These are phyloP conservation scores for Colletotrichum viniferum DNA, from an alignment of 2,329 filamentous ascomycete genomes.

Conservation along the genomic window DNA sequence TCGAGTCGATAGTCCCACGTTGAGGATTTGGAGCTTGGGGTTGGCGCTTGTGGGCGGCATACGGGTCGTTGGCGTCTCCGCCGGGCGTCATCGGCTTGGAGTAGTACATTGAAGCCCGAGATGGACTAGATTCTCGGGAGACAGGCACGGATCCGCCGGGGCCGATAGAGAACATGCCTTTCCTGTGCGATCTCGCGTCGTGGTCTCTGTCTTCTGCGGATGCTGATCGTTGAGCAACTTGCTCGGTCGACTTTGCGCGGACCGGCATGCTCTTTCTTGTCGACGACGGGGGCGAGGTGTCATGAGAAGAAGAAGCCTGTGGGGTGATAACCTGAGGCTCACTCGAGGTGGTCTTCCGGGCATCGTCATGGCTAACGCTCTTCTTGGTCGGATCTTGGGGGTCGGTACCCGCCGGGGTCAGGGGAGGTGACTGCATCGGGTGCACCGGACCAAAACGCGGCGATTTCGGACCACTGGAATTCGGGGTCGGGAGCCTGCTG, in stretches of 20 bases:
- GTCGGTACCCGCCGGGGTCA: constrained; percentile 82
- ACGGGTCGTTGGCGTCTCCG: constrained; percentile 83
- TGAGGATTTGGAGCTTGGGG: constrained; percentile 70
- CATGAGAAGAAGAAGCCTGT: constrained; percentile 65
- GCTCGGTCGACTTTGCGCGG: constrained; percentile 47
- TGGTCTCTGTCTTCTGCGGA: constrained; percentile 40
- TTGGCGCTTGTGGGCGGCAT: constrained; percentile 79
- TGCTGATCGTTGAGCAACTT: constrained; percentile 44
- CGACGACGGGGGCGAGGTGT: constrained; percentile 48
- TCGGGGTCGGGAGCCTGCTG: constrained; percentile 68
- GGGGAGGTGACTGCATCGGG: constrained; percentile 83
- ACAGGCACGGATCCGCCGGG: constrained; percentile 57
- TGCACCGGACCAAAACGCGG: constrained; percentile 71
- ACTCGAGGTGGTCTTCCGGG: constrained; percentile 38
- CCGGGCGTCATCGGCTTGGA: constrained; percentile 79
- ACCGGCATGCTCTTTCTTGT: constrained; percentile 44
- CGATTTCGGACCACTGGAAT: constrained; percentile 67
- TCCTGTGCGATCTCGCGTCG: constrained; percentile 49
- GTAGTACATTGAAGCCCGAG: constrained; percentile 66
- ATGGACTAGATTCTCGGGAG: constrained; percentile 69
- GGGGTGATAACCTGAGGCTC: constrained; percentile 65
- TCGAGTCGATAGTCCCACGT: constrained; percentile 70
- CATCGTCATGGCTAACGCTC: constrained; percentile 29
- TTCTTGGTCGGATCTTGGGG: constrained; percentile 40
- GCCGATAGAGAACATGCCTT: constrained; percentile 58